Base-by-base conservation (phyloP, 306 rosid species). In the Casuarina cunninghamiana region DNA sequence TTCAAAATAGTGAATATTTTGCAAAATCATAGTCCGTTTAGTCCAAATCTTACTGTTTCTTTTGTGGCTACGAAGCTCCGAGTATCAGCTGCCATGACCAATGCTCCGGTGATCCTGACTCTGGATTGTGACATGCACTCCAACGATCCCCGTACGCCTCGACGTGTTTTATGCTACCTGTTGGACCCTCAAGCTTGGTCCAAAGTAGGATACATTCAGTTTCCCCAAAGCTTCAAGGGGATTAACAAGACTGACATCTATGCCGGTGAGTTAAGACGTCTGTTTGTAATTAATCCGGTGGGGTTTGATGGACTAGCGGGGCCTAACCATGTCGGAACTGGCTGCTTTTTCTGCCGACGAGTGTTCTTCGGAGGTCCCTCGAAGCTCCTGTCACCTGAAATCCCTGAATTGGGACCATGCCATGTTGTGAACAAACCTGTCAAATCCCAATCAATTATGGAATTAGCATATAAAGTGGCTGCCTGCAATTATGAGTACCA, bases 81-180 rank as follows among this genome's bases (percentile, higher is more conserved):
- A 42, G 81, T 88, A 12, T 88, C 89, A 7, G 89, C 87, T 6
- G 10, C 51, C 51, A 83, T 85, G 89, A 85, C 75, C 9, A 88
- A 88, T 74, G 85, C 91, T 10, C 86, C 87, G 7, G 39, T 88
- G 21, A 48, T 85, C 60, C 72, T 83, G 0, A 85, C 83, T 41
- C 42, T 75, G 4, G 89, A 87, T 3, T 84, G 91, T 26, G 89
- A 87, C 78, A 83, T 26, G 63, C 75, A 61, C 54, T 87, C 91
- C 8, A 87, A 87, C 19, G 87, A 87, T 45, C 89, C 86, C 0
- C 21, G 69, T 54, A 80, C 86, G 0, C 87, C 71, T 1, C 38
- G 6, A 5, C 82, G 86, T 3, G 82, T 6, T 1, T 77, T 87
- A 1, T 85, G 87, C 44, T 87, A 85, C 72, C 50, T 85, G 5